Base-by-base conservation (phyloP, 768 basidiomycete species). In the Termitomyces sp. region DNA sequence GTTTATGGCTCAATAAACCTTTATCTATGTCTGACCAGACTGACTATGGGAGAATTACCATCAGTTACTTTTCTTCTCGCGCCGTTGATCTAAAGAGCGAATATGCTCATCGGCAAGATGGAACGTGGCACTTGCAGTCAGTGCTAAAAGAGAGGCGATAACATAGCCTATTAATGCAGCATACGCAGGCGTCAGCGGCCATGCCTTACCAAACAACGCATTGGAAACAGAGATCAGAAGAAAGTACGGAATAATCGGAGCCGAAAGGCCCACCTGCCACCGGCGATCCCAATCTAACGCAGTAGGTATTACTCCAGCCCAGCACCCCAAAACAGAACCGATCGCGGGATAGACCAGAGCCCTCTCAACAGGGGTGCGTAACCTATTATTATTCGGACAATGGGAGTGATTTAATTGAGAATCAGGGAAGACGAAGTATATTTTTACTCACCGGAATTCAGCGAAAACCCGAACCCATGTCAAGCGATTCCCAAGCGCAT, bases 251-350 rank as follows among this genome's bases (percentile, higher is more conserved):
- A 49, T 18, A 42, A 61, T 31, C 22, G 34, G 48, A 41, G 30
- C 15, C 20, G 31, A 45, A 22, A 22, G n/a, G 74, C 83, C 58
- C 55, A 91, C 94, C 88, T 98, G 96, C 95, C 95, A 98, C 7
- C 95, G 93, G 37, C 93, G 82, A 68, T 95, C 95, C 96, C 96
- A 98, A 73, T 98, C 96, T 18, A 98, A 83, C 0, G 93, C 90
- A 48, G 95, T 87, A 2, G 93, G 91, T 48, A 95, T 77, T 11
- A 82, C 84, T 16, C 94, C 95, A 15, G 81, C 37, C 95, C 94
- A 97, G 46, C 82, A 78, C 6, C 95, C 96, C 20, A 87, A 31
- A 45, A 89, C 63, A 0, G 90, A 76, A 42, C 92, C 92, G 27
- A 88, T 66, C 12, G 83, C 81, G 16, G 96, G 92, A 65, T 91